These are phyloP conservation scores for Telopea speciosissima DNA, from an alignment of 177 flowering plant genomes.

Conservation along the genomic window DNA sequence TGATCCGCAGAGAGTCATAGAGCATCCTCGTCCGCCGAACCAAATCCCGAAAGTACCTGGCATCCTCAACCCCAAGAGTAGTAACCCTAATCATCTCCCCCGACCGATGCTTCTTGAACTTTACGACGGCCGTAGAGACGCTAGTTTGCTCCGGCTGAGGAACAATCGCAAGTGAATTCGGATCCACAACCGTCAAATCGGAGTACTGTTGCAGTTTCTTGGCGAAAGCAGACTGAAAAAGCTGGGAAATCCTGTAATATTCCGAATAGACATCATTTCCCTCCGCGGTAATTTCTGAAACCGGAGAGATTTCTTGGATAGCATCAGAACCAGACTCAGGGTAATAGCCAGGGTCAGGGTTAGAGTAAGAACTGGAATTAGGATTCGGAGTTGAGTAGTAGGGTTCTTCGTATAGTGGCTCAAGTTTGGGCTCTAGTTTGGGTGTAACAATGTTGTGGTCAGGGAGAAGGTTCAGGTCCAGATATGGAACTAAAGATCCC, in stretches of 20 bases:
- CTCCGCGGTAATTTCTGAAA: conserved; percentile 8
- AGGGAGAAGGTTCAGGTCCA: conserved; percentile 47
- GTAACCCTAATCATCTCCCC: conserved; percentile 62
- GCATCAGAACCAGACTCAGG: not conserved
- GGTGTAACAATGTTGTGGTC: conserved; percentile 15
- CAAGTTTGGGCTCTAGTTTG: conserved; percentile 44
- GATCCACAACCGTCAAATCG: conserved; percentile 19
- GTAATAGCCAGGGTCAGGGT: conserved; percentile 7
- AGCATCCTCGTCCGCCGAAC: conserved; percentile 56
- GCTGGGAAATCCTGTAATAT: conserved; percentile 44
- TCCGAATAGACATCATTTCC: conserved; percentile 43
- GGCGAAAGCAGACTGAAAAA: conserved; percentile 58
- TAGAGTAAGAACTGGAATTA: conserved; percentile 10
- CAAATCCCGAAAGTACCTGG: conserved; percentile 38
- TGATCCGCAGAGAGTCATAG: conserved; percentile 58
- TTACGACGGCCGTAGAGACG: conserved; percentile 10
- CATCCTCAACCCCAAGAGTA: conserved; percentile 33
- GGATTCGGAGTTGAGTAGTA: conserved; percentile 5
- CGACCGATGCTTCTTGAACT: conserved; percentile 29
- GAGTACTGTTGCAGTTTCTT: conserved; percentile 9
- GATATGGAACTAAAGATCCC: conserved; percentile 52
- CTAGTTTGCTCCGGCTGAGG: conserved; percentile 17
- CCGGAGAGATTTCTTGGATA: conserved; percentile 6
- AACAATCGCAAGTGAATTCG: conserved; percentile 36
- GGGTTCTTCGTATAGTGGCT: conserved; percentile 28